Base-by-base conservation (phyloP, 83 land plant species). In the Larix sibirica region DNA sequence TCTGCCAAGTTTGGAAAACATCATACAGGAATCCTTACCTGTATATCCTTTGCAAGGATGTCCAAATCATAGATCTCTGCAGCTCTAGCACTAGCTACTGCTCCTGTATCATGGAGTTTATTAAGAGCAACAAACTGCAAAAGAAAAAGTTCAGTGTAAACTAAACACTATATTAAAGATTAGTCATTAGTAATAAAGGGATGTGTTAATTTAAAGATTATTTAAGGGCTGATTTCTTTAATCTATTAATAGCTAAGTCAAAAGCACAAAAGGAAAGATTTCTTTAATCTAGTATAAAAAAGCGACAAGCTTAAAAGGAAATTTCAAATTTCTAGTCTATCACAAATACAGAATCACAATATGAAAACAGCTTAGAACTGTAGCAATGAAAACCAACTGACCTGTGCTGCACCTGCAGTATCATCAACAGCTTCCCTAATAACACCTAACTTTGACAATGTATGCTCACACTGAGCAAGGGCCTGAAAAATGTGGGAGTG, bases 381-480 rank as follows among this genome's bases (percentile, higher is more conserved):
- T 24, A 50, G 33, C 54, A 77, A 79, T 18, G 60, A 12, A 54
- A 21, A 77, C 36, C 58, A 79, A 44, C 31, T 26, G 36, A 95
- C 98, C 91, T 96, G 89, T 60, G 98, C 97, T 38, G 98, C 95
- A 86, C 91, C 94, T 38, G 97, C 97, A 50, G 98, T 96, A 83
- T 96, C 97, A 86, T 94, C 97, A 21, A 92, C 95, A 76, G 95
- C 95, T 94, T 96, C 98, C 81, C 98, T 88, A 64, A 87, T 87
- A 73, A 94, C 85, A 24, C 94, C 94, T 63, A 90, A 81, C 85
- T 85, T 89, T 71, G 91, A 87, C 28, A 96, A 78, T 78, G 95
- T 92, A 81, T 91, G 69, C 85, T 96, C 98, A 88, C 96, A 93
- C 62, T 93, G 96, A 62, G 94, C 89, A 81, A 93, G 89, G 58